Evolutionary conservation across 768 basidiomycete species (phyloP).

Genomic region (Mycena metata): DNA sequence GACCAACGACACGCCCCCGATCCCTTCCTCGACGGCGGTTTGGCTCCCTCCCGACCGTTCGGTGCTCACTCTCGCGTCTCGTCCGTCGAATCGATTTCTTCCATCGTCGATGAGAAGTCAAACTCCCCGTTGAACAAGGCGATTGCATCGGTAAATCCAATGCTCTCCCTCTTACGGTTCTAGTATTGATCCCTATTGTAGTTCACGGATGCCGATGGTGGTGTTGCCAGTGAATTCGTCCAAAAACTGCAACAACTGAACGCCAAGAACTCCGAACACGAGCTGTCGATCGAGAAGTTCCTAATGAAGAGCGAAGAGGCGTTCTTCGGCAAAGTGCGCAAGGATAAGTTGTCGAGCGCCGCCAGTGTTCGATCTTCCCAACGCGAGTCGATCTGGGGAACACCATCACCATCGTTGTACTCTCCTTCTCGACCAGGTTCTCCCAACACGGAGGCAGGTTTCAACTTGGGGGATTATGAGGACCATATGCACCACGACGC

Average conservation of each 20-base stretch:
- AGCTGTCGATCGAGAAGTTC: constrained; percentile 93
- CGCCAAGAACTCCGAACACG: constrained; percentile 90
- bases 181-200: constrained; percentile 45
- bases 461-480: constrained; percentile 59
- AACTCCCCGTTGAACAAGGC: constrained; percentile 96
- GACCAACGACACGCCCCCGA: constrained; percentile 85
- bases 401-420: constrained; percentile 72
- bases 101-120: constrained; percentile 91
- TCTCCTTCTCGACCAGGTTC: constrained; percentile 74
- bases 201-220: constrained; percentile 96
- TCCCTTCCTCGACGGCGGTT: constrained; percentile 81
- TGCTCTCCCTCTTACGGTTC: background rate
- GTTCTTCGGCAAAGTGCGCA: constrained; percentile 92
- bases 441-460: constrained; percentile 64
- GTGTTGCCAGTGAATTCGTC: constrained; percentile 91
- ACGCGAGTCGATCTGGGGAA: constrained; percentile 87
- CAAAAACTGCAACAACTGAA: constrained; percentile 83
- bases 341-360: constrained; percentile 88
- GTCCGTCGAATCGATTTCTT: constrained; percentile 92
- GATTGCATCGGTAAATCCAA: constrained; percentile 75
- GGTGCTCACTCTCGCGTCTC: constrained; percentile 83
- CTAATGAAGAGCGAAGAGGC: constrained; percentile 92
- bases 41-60: constrained; percentile 80
- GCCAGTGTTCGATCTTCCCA: constrained; percentile 83
- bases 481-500: constrained; percentile 60